phyloP scores from a whole-genome alignment of 306 rosid genomes.

The Abrus pulchellus region DNA sequence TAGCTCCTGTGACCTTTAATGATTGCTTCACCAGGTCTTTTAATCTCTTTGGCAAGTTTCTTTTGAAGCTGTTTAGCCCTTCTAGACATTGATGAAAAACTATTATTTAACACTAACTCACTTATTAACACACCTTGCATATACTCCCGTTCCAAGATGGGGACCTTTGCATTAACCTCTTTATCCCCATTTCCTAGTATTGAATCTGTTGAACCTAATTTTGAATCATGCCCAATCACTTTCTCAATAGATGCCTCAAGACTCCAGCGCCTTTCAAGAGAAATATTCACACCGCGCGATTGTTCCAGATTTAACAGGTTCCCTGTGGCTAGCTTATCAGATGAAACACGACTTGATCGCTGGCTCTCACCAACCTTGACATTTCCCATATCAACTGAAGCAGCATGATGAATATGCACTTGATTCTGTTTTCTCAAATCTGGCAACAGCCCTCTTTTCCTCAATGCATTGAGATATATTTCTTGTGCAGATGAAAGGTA shows the following conservation, averaged over 20 bases:
- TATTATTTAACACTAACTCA: conserved; percentile 77
- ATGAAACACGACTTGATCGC: conserved; percentile 63
- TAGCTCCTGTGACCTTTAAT: conserved; percentile 97
- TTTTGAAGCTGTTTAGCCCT: conserved; percentile 76
- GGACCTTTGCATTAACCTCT: conserved; percentile 58
- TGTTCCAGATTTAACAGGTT: conserved; percentile 84
- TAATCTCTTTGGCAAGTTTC: conserved; percentile 79
- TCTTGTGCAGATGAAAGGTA: conserved; percentile 90
- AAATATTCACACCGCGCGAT: conserved; percentile 74
- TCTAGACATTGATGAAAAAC: conserved; percentile 72
- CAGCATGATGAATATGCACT: conserved; percentile 83
- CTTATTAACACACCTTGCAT: conserved; percentile 98
- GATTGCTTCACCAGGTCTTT: conserved; percentile 94
- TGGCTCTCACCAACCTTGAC: conserved; percentile 69
- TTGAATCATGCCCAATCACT: conserved; percentile 74
- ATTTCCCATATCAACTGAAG: conserved; percentile 74
- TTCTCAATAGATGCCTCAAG: conserved; percentile 96
- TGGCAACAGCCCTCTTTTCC: conserved; percentile 94
- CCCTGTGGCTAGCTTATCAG: conserved; percentile 71
- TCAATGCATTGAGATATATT: conserved; percentile 86
- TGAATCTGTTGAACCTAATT: conserved; percentile 60
- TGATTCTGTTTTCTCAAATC: conserved; percentile 83
- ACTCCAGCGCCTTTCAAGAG: conserved; percentile 99
- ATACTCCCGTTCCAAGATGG: conserved; percentile 92
- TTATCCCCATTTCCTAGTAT: conserved; percentile 60